Conservation (phyloP, 768 basidiomycete genomes). For the Calocera viscosa region DNA sequence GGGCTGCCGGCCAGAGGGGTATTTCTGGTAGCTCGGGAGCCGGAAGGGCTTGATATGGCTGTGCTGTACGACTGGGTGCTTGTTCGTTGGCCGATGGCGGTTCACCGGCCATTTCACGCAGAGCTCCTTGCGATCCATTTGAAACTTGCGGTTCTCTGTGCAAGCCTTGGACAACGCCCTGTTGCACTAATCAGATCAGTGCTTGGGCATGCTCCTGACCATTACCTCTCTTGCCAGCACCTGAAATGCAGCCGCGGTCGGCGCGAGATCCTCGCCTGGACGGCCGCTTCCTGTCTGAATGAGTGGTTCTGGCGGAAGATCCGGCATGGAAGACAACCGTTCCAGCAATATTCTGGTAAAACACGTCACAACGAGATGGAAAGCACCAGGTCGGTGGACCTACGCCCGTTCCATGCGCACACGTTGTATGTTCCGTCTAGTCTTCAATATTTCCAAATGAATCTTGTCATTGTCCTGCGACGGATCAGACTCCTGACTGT, state of each 20-base stretch:
- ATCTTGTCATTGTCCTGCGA: constrained; percentile 78
- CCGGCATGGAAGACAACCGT: neutral
- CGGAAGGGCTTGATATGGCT: neutral
- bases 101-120: neutral
- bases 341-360: neutral
- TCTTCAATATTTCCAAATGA: constrained; percentile 62
- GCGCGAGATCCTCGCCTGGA: neutral
- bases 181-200: neutral
- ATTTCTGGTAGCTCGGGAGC: neutral
- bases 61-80: neutral
- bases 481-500: neutral
- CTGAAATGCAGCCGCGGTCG: neutral
- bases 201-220: neutral
- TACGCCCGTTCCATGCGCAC: constrained; percentile 83
- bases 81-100: neutral
- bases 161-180: neutral
- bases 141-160: neutral
- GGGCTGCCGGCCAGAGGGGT: neutral
- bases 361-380: neutral
- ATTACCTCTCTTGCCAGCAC: neutral
- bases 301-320: neutral
- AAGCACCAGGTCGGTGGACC: constrained; percentile 27
- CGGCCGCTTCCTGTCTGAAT: neutral
- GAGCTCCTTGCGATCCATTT: neutral
- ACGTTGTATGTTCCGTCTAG: constrained; percentile 71